phyloP scores from a whole-genome alignment of 768 basidiomycete genomes.

The Galerina marginata region DNA sequence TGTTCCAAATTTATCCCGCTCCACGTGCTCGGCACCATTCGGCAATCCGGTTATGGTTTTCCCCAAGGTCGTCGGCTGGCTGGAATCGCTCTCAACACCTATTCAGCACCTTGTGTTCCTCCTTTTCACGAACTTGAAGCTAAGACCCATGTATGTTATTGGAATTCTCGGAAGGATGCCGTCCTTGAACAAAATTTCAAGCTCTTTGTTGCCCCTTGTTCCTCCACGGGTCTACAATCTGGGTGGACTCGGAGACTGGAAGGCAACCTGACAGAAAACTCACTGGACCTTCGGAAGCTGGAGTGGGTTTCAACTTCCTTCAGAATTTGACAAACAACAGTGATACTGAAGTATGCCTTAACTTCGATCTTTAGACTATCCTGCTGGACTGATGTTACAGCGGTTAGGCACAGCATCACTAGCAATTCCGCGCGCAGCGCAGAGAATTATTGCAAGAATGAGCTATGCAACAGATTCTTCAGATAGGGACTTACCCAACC shows the following conservation, averaged over 20 bases:
- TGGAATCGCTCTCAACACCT: no score
- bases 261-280: not conserved
- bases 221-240: no score
- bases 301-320: constrained; percentile 4
- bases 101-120: no score
- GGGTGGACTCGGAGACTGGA: not conserved
- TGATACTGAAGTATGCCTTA: not conserved
- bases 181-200: no score
- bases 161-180: no score
- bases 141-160: no score
- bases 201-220: no score
- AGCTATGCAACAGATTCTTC: not conserved
- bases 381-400: not conserved
- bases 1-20: constrained; percentile 1
- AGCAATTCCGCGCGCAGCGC: not conserved
- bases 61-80: no score
- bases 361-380: not conserved
- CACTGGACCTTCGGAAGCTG: not conserved
- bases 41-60: not conserved
- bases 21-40: constrained; percentile 1
- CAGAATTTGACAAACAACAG: not conserved
- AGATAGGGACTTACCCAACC: constrained; percentile 28
- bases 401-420: not conserved
- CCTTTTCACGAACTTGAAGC: no score
- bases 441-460: not conserved